Base-by-base conservation (phyloP, 441 rosid species). In the Erysimum cheiri region DNA sequence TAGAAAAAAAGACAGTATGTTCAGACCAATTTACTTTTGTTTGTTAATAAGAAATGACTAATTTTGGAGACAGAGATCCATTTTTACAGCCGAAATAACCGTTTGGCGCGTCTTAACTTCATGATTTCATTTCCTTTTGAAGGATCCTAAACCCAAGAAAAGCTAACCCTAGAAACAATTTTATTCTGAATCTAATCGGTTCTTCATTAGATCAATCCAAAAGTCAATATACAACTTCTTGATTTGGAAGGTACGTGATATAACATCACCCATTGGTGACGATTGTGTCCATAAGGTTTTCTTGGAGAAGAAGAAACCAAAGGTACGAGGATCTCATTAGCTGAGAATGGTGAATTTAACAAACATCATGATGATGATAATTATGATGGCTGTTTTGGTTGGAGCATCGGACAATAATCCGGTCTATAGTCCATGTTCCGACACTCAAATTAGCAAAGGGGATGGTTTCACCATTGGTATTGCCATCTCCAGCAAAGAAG, bases 401-500 rank as follows among this genome's bases (percentile, higher is more conserved):
- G 74, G 78, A 10, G 91, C 88, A 54, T 70, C 2, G 13, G 97
- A 89, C 76, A 78, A 82, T 4, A 91, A 89, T 35, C 69, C 31
- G 8, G 88, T 85, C 10, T 86, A 62, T 26, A 77, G 75, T 70
- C 99, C 99, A 8, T 92, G 99, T 61, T 77, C 74, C 1, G 97
- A 94, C 71, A 74, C 92, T 3, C 67, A 74, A 33, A 77, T 88
- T 54, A 84, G 81, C 77, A 91, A 77, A 85, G 75, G 72, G 3
- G 94, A 88, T 58, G 99, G 99, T 26, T 94, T 94, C 73, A 80
- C 93, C n/a, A 72, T 94, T 29, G 97, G 97, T 10, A 37, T 94
- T 11, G 96, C 85, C 1, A 86, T 92, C 64, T 88, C 99, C 0
- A 52, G 70, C 14, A 88, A 59, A 60, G 97, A 88, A 39, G 83